These are phyloP conservation scores for Botrytis sinoallii DNA, from an alignment of 2,329 filamentous ascomycete species.

Conservation along the genomic window DNA sequence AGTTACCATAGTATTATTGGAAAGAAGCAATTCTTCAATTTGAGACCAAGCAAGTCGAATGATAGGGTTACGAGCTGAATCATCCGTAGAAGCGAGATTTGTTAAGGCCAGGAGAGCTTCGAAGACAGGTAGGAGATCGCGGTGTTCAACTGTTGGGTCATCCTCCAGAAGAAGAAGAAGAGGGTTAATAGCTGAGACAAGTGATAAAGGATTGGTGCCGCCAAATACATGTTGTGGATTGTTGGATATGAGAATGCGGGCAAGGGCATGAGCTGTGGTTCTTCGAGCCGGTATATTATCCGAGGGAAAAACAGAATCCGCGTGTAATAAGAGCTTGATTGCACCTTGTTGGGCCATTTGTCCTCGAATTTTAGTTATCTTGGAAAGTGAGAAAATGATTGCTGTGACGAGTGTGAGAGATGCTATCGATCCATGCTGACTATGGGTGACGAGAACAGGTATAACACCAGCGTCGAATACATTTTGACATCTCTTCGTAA, in stretches of 20 bases:
- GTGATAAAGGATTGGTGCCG: conserved; percentile 67
- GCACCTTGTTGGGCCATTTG: conserved; percentile 91
- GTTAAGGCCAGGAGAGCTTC: conserved; percentile 89
- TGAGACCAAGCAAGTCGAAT: conserved; percentile 70
- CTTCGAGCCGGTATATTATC: conserved; percentile 49
- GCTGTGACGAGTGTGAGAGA: conserved; percentile 70
- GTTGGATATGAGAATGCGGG: conserved; percentile 81
- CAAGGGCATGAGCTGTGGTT: conserved; percentile 74
- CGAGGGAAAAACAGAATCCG: conserved; percentile 60
- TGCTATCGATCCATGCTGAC: conserved; percentile 67
- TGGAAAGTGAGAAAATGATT: conserved; percentile 75
- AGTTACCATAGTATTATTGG: conserved; percentile 69
- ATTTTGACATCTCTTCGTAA: conserved; percentile 69
- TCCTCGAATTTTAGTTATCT: conserved; percentile 70
- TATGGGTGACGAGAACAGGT: conserved; percentile 72
- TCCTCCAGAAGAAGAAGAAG: conserved; percentile 70
- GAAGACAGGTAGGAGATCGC: conserved; percentile 83
- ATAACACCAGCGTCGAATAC: conserved; percentile 78
- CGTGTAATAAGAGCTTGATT: conserved; percentile 75
- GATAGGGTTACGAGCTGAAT: conserved; percentile 62
- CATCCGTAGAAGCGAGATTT: conserved; percentile 80
- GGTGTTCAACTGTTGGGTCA: conserved; percentile 58
- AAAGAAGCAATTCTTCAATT: conserved; percentile 81
- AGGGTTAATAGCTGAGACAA: conserved; percentile 78
- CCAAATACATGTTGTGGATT: conserved; percentile 83